These are phyloP conservation scores for Backusella luteola DNA, from an alignment of 192 early-diverging fungal species.

Conservation along the genomic window DNA sequence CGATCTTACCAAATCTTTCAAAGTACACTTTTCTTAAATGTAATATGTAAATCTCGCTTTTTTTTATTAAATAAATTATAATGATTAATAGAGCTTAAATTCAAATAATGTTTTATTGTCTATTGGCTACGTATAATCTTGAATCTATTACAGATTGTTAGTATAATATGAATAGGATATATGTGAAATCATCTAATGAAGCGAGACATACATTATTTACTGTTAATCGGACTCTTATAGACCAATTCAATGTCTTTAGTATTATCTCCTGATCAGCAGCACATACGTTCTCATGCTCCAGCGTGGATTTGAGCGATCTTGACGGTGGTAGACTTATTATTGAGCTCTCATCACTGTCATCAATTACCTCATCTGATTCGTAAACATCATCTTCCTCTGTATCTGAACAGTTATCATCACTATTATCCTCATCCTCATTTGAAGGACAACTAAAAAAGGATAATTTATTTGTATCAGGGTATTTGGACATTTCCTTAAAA, in stretches of 20 bases:
- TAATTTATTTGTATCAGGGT: conserved; percentile 16
- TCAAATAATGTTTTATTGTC: not conserved
- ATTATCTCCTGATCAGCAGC: not conserved
- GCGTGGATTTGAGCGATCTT: not conserved
- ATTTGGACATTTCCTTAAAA: conserved; percentile 13
- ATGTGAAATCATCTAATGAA: not conserved
- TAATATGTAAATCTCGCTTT: not conserved
- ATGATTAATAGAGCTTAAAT: not conserved
- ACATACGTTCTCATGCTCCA: not conserved
- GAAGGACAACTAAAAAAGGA: not conserved
- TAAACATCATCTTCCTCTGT: not conserved
- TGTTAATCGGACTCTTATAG: not conserved
- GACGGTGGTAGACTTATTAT: not conserved
- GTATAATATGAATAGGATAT: not conserved
- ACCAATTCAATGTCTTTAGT: conserved; percentile 2
- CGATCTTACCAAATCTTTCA: not conserved
- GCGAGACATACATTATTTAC: not conserved
- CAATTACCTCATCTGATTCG: not conserved
- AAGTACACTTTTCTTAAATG: not conserved
- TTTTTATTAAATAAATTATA: not conserved
- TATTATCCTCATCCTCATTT: not conserved
- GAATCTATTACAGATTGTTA: not conserved
- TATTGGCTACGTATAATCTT: not conserved
- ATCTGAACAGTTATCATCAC: not conserved
- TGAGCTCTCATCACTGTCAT: not conserved